A percentile compares a stretch with the other conserved stretches of the same genome.
These are phyloP conservation scores for Metschnikowia colocasiae DNA, from an alignment of 805 yeast species.

Conservation along the genomic window DNA sequence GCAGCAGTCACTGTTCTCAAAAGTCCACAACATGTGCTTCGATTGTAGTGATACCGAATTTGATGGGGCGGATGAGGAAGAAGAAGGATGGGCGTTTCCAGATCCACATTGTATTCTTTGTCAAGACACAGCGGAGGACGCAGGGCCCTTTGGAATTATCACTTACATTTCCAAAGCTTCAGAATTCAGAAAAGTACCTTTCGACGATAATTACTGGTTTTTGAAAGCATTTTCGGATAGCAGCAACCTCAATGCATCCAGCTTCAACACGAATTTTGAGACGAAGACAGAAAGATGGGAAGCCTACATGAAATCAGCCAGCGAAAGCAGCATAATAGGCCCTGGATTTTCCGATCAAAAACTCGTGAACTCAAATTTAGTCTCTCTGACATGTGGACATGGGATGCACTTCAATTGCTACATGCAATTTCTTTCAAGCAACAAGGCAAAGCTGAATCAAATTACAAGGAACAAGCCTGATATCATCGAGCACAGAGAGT, in stretches of 20 bases:
- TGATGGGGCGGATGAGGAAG: constrained; percentile 31
- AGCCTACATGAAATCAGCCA: constrained; percentile 32
- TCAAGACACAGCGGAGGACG: constrained; percentile 65
- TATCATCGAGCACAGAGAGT: constrained; percentile 63
- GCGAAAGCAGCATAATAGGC: constrained; percentile 49
- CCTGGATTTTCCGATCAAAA: constrained; percentile 60
- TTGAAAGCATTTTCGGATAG: constrained; percentile 55
- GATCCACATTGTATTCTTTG: constrained; percentile 76
- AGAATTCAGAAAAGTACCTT: constrained; percentile 62
- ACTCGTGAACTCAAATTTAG: constrained; percentile 40
- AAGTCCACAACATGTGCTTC: constrained; percentile 37
- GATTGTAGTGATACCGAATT: constrained; percentile 42
- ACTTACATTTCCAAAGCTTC: constrained; percentile 57
- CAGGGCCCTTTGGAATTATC: constrained; percentile 73
- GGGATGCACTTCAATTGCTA: constrained; percentile 87
- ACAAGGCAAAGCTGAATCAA: constrained; percentile 57
- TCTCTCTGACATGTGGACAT: constrained; percentile 84
- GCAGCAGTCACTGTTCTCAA: constrained; percentile 75
- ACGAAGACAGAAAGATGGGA: constrained; percentile 32
- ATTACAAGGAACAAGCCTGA: constrained; percentile 82
- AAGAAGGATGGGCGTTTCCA: constrained; percentile 64
- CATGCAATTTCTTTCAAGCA: constrained; percentile 56
- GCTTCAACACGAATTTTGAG: constrained; percentile 15
- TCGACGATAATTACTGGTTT: constrained; percentile 61
- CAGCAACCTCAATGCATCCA: constrained; percentile 25